Evolutionary conservation across 169 alveolate genomes (phyloP), one percentile per base, ranked within the genome.

Genomic region (Plasmodium berghei): DNA sequence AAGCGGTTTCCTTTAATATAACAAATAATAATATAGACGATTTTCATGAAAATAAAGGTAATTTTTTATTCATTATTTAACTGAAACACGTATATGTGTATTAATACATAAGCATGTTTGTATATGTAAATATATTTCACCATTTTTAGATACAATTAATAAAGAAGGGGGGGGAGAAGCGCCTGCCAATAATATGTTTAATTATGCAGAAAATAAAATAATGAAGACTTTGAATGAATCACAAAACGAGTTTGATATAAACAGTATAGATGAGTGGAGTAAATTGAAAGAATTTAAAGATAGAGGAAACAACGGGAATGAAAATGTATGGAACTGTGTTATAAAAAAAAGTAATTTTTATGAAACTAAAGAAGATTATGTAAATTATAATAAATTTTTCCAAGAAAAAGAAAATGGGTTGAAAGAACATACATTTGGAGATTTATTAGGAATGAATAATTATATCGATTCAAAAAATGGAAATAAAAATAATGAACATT

Each of bases 311-410:
- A 52, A 49, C 12, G 70, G 69, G 46, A 62, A 63, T 75, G 49
- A 49, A 46, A 24, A 26, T 1, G n/a, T 75, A 20, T 75, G 89
- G 89, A 56, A 75, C 16, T 34, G 66, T 69, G 18, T 75, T 16
- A 75, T 75, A 12, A 75, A 46, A 46, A 75, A 75, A 42, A 75
- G 89, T 67, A 75, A 75, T 6, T 75, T 75, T 63, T 75, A 75
- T 67, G 22, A 34, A 26, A 46, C 64, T n/a, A 75, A 75, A 42
- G 89, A 75, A 40, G 89, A 75, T 40, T 75, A 63, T 63, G n/a
- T 48, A 75, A 75, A 75, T 75, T 75, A 75, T 55, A 75, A 75
- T 63, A 75, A 75, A 63, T 63, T 75, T 75, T 63, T 75, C 5
- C 42, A 10, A 20, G 64, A 61, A n/a, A 48, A 75, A 54, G 73